These are phyloP conservation scores for Linnemannia schmuckeri DNA, from an alignment of 192 early-diverging fungal species.

Conservation along the genomic window DNA sequence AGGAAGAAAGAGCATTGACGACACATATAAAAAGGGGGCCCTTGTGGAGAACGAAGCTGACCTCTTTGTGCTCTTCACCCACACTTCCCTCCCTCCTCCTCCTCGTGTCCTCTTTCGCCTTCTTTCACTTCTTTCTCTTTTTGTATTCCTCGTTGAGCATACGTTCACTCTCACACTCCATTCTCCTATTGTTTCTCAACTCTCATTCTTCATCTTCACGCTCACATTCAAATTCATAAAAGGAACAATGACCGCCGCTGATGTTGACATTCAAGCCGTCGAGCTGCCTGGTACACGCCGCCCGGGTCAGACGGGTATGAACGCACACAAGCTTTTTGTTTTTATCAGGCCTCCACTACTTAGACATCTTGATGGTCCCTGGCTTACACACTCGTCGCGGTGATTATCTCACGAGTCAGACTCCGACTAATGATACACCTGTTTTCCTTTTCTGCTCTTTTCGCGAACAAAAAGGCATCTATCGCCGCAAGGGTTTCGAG, in stretches of 20 bases:
- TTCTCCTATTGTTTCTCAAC: background rate
- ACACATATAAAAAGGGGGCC: background rate
- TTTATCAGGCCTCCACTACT: background rate
- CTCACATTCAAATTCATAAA: background rate
- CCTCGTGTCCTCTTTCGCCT: background rate
- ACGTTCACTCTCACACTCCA: background rate
- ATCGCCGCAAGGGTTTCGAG: slow-evolving; percentile 41
- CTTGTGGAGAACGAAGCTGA: background rate
- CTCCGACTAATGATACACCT: background rate
- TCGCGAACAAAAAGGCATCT: slow-evolving; percentile 24
- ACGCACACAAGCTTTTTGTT: background rate
- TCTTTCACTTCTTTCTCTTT: background rate
- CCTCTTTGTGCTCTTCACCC: background rate
- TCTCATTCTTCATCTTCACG: background rate
- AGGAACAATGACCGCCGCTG: slow-evolving; percentile 5
- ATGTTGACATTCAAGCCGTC: slow-evolving; percentile 56
- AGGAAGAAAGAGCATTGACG: too few relatives aligned
- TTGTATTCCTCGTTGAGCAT: background rate
- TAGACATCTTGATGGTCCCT: background rate
- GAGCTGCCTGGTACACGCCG: slow-evolving; percentile 63
- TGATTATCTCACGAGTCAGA: background rate
- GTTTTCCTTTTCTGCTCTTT: background rate
- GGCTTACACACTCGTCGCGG: background rate
- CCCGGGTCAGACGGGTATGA: slow-evolving; percentile 67
- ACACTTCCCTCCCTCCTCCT: background rate